Conservation (phyloP, 805 yeast species). For the Yarrowia bubula region DNA sequence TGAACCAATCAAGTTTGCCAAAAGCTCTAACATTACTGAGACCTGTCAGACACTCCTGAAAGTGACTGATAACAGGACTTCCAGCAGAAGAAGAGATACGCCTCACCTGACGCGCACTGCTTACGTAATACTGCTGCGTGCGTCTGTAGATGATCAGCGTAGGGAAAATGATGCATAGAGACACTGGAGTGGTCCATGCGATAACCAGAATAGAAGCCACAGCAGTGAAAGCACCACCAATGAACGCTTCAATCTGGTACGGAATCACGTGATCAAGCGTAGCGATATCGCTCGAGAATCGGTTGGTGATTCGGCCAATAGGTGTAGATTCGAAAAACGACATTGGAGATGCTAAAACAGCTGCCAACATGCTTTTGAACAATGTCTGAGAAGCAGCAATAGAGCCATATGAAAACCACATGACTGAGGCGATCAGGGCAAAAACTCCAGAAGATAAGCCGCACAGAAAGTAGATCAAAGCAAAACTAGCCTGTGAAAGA, state of each 20-base stretch:
- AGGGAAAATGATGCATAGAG: slow-evolving; percentile 69
- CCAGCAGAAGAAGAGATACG: slow-evolving; percentile 66
- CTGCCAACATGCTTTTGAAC: slow-evolving; percentile 69
- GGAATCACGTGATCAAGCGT: slow-evolving; percentile 73
- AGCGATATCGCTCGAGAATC: slow-evolving; percentile 87
- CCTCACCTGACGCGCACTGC: slow-evolving; percentile 73
- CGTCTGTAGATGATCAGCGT: slow-evolving; percentile 60
- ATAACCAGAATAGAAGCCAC: slow-evolving; percentile 74
- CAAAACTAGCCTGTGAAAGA: slow-evolving; percentile 54
- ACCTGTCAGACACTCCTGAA: slow-evolving; percentile 79
- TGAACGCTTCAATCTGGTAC: slow-evolving; percentile 41
- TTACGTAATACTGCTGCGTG: slow-evolving; percentile 67
- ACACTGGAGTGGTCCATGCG: slow-evolving; percentile 83
- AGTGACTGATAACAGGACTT: slow-evolving; percentile 76
- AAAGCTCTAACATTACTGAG: slow-evolving; percentile 76
- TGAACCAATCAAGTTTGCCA: slow-evolving; percentile 63
- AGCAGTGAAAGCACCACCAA: slow-evolving; percentile 39
- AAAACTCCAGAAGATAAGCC: slow-evolving; percentile 47
- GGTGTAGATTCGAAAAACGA: slow-evolving; percentile 93
- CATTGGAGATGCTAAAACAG: slow-evolving; percentile 88
- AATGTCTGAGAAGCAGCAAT: slow-evolving; percentile 39
- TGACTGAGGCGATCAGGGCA: slow-evolving; percentile 54
- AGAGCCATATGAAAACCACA: slow-evolving; percentile 50
- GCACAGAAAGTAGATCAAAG: slow-evolving; percentile 68
- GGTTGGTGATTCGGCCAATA: slow-evolving; percentile 82